Conservation (phyloP, 139 green algal species). For the Volvox africanus region DNA sequence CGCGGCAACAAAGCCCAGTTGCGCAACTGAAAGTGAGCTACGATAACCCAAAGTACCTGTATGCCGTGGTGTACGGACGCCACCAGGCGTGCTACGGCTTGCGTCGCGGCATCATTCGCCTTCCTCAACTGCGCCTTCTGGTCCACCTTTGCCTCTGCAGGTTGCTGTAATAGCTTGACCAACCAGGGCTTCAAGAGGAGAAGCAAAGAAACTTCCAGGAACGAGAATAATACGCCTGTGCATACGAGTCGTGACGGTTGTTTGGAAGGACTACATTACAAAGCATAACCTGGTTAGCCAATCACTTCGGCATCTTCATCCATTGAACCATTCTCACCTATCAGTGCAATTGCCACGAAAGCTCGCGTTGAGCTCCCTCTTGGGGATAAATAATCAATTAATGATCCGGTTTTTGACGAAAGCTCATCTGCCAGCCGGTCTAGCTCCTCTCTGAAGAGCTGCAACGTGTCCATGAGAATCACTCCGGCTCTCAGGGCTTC, state of each 20-base stretch:
- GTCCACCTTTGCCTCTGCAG: neutral
- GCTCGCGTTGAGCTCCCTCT: neutral
- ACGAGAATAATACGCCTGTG: conserved; percentile 12
- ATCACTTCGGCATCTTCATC: too few relatives aligned
- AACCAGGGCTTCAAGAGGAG: neutral
- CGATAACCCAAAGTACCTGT: neutral
- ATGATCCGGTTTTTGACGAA: neutral
- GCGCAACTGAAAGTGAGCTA: too few relatives aligned
- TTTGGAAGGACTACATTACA: too few relatives aligned
- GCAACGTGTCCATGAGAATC: neutral
- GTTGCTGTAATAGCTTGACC: neutral
- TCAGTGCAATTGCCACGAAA: conserved; percentile 9
- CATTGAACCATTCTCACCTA: neutral
- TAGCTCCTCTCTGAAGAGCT: neutral
- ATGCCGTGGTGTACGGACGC: conserved; percentile 29
- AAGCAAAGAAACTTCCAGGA: neutral
- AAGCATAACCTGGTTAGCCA: too few relatives aligned
- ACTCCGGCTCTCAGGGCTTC: too few relatives aligned
- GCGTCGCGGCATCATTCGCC: neutral
- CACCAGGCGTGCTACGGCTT: conserved; percentile 13
- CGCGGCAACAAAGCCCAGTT: too few relatives aligned
- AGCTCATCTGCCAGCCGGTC: neutral
- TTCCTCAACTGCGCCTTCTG: conserved; percentile 16
- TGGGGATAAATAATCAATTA: neutral
- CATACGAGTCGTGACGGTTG: too few relatives aligned